Evolutionary conservation across 169 alveolate species (phyloP).

Genomic region (Pseudocohnilembus persalinus): DNA sequence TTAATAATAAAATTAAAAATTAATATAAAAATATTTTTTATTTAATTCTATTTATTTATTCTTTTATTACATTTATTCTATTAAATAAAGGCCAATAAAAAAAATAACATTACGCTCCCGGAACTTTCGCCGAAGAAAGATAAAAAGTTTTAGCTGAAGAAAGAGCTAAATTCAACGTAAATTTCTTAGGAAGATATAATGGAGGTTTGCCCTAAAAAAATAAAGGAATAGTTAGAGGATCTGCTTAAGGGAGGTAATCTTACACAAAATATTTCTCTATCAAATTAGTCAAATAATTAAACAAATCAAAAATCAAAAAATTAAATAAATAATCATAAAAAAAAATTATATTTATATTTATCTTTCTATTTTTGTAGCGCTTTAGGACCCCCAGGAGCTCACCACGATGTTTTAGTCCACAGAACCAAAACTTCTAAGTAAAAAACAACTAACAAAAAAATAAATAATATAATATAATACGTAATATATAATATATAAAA

Average conservation of each 20-base stretch:
- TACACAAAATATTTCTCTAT: too few species aligned
- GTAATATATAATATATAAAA: too few species aligned
- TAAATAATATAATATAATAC: too few species aligned
- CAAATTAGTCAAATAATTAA: background rate
- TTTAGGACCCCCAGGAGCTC: conserved; percentile 39
- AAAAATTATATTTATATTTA: too few species aligned
- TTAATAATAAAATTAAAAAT: too few species aligned
- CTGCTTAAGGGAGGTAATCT: conserved; percentile 3
- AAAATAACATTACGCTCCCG: conserved; percentile 8
- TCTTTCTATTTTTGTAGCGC: too few species aligned
- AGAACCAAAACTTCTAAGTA: background rate
- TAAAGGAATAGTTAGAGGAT: conserved; percentile 34
- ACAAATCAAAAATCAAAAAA: background rate
- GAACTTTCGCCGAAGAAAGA: conserved; percentile 49
- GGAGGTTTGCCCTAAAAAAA: conserved; percentile 64
- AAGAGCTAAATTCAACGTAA: conserved; percentile 51
- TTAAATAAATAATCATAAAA: background rate
- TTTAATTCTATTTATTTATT: too few species aligned
- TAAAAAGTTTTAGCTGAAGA: conserved; percentile 29
- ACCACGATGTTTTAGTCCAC: conserved; percentile 46
- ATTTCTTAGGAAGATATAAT: conserved; percentile 55
- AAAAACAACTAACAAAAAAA: too few species aligned
- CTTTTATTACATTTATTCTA: background rate
- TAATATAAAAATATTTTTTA: too few species aligned
- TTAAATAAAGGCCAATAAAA: background rate